Base-by-base conservation (phyloP, 2,329 filamentous ascomycete genomes). In the Neofusicoccum kwambonambiense region DNA sequence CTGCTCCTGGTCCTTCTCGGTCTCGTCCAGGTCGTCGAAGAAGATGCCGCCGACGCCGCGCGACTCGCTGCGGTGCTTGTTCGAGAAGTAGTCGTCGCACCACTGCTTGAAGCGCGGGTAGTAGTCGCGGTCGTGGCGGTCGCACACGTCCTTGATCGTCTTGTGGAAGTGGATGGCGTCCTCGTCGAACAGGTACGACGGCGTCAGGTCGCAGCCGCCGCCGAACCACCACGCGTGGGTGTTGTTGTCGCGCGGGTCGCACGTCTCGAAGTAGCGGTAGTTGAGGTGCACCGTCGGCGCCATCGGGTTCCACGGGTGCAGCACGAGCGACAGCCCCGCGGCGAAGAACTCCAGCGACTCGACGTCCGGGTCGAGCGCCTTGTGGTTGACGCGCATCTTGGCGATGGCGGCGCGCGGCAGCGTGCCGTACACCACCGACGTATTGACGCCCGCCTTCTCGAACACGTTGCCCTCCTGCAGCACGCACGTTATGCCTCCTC, bases 201-300 rank as follows among this genome's bases (percentile, higher is more conserved):
- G 95, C 12, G 95, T 99, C 70, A 99, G 80, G 78, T 99, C 95
- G 62, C 92, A 93, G 64, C 95, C 95, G 58, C 95, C 95, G 68
- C 95, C 95, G 73, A 97, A 99, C 95, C 95, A 99, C 94, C 95
- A 99, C 7, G 93, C 90, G 69, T 94, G 92, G 61, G 84, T 89
- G 69, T 84, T 90, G 49, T 91, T 92, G 71, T 94, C 90, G 27
- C 56, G 56, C 8, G 90, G 86, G 72, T 94, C 90, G 67, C 91
- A 90, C 1, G 95, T 99, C 82, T 99, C 95, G 75, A 99, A 99
- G 80, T 99, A 99, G 65, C 95, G 89, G 83, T 98, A 98, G 83
- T 99, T 99, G 71, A 99, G 85, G 78, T 99, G 95, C 17, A 99
- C 95, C 0, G 95, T 99, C 0, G 95, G 95, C 7, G 94, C 94